These are phyloP conservation scores for Paraphoma chrysanthemicola DNA, from an alignment of 2,329 filamentous ascomycete genomes.

Conservation along the genomic window DNA sequence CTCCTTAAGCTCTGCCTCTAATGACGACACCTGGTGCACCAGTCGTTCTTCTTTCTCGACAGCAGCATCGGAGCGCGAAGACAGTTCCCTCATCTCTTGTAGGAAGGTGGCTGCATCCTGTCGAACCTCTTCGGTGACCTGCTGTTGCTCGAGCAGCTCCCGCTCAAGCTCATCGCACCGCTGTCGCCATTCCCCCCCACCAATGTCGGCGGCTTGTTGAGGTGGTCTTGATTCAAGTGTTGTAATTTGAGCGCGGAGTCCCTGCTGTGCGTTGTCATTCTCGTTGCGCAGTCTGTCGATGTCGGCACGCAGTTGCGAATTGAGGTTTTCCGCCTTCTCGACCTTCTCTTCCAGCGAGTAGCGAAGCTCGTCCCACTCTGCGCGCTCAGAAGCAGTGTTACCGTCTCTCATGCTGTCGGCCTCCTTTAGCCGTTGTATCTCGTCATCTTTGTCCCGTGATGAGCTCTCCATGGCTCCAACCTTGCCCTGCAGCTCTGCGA, in stretches of 20 bases:
- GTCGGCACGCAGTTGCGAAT: constrained; percentile 79
- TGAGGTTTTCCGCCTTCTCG: constrained; percentile 76
- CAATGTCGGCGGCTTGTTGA: constrained; percentile 24
- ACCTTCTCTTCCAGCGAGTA: constrained; percentile 75
- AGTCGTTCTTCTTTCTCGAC: constrained; percentile 84
- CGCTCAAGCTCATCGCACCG: constrained; percentile 55
- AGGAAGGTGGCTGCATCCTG: constrained; percentile 83
- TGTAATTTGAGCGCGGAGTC: constrained; percentile 70
- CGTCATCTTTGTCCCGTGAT: constrained; percentile 74
- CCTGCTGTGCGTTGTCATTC: constrained; percentile 68
- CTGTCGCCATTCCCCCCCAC: constrained; percentile 44
- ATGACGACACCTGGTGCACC: constrained; percentile 73
- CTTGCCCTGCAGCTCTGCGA: constrained; percentile 76
- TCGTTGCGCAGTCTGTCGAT: constrained; percentile 75
- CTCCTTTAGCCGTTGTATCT: constrained; percentile 67
- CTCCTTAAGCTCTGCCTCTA: constrained; percentile 84
- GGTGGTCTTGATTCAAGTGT: constrained; percentile 47
- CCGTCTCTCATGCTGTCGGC: constrained; percentile 62
- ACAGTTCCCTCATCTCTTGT: constrained; percentile 86
- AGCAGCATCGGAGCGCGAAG: constrained; percentile 77
- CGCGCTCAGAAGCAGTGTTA: constrained; percentile 67
- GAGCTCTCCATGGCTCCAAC: constrained; percentile 73
- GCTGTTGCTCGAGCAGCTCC: constrained; percentile 78
- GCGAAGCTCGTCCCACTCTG: constrained; percentile 73
- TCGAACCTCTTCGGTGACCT: constrained; percentile 85